Conservation (phyloP, 164 flowering plant genomes). For the Kingdonia uniflora region DNA sequence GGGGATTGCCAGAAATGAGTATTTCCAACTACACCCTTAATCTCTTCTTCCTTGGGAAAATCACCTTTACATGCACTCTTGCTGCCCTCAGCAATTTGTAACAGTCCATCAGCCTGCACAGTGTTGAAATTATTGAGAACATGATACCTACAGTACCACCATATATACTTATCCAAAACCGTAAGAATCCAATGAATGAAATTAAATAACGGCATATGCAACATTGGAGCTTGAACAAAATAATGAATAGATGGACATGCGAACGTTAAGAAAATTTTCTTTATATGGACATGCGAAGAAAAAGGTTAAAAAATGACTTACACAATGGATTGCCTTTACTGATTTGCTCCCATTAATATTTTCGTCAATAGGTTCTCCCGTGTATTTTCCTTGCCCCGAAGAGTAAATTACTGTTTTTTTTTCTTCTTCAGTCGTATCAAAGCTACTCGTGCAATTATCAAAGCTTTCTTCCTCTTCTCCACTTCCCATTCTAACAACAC, state of each 20-base stretch:
- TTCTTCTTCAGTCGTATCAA: slow-evolving; percentile 24
- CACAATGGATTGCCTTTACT: slow-evolving; percentile 18
- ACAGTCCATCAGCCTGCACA: slow-evolving; percentile 23
- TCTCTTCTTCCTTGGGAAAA: slow-evolving; percentile 14
- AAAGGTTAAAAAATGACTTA: slow-evolving; percentile 18
- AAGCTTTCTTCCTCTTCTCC: slow-evolving; percentile 22
- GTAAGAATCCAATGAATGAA: too few species aligned
- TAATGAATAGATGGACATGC: too few species aligned
- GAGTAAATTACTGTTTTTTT: slow-evolving; percentile 16
- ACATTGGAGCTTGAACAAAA: too few species aligned
- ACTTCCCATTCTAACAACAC: slow-evolving; percentile 16
- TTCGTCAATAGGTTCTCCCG: slow-evolving; percentile 16
- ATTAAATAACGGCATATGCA: too few species aligned
- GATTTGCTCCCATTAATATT: slow-evolving; percentile 4
- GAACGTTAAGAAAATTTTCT: too few species aligned
- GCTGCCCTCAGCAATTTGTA: slow-evolving; percentile 13
- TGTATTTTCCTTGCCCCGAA: slow-evolving; percentile 11
- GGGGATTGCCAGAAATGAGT: slow-evolving; percentile 6
- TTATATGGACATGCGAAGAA: too few species aligned
- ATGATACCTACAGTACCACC: background rate
- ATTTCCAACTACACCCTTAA: slow-evolving; percentile 10
- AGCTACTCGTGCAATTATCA: slow-evolving; percentile 1
- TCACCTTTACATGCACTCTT: slow-evolving; percentile 10
- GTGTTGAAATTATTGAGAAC: background rate
- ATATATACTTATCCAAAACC: too few species aligned